Percentiles rank a stretch among this genome's conserved stretches.
Conservation (phyloP, 2,329 filamentous ascomycete genomes). For the Ascochyta lentis region DNA sequence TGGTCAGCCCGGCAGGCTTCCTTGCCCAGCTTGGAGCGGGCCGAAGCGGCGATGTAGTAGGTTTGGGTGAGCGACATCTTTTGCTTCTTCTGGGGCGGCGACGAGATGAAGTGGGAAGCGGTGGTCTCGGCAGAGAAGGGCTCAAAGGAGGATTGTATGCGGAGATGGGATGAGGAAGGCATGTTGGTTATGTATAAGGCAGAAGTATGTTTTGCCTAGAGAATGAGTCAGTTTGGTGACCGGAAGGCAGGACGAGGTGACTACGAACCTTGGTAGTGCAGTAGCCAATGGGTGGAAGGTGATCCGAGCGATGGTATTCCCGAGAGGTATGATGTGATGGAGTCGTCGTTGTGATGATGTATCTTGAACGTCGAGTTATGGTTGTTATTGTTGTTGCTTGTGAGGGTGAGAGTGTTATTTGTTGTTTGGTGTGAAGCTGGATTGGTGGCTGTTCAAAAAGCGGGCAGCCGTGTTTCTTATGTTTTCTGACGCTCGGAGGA, state of each 20-base stretch:
- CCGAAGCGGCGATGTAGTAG: slow-evolving; percentile 97
- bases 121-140: slow-evolving; percentile 54
- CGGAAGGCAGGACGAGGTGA: slow-evolving; percentile 36
- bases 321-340: slow-evolving; percentile 19
- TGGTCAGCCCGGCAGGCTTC: slow-evolving; percentile 92
- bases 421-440: slow-evolving; percentile 24
- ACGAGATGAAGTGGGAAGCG: slow-evolving; percentile 51
- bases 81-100: slow-evolving; percentile 65
- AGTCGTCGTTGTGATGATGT: slow-evolving; percentile 15
- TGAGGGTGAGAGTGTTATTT: background rate
- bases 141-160: slow-evolving; percentile 56
- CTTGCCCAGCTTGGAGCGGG: slow-evolving; percentile 90
- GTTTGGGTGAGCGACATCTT: slow-evolving; percentile 98
- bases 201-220: slow-evolving; percentile 38
- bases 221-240: slow-evolving; percentile 59
- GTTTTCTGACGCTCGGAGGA: slow-evolving; percentile 35
- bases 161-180: slow-evolving; percentile 57
- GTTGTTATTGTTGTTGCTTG: background rate
- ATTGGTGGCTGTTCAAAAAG: slow-evolving; percentile 19
- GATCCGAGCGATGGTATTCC: slow-evolving; percentile 37
- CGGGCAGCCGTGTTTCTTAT: slow-evolving; percentile 42
- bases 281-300: slow-evolving; percentile 43
- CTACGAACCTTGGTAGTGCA: slow-evolving; percentile 40
- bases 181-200: slow-evolving; percentile 46
- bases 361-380: slow-evolving; percentile 2